Base-by-base conservation (phyloP, 2,329 filamentous ascomycete species). In the Botrytis medusae region DNA sequence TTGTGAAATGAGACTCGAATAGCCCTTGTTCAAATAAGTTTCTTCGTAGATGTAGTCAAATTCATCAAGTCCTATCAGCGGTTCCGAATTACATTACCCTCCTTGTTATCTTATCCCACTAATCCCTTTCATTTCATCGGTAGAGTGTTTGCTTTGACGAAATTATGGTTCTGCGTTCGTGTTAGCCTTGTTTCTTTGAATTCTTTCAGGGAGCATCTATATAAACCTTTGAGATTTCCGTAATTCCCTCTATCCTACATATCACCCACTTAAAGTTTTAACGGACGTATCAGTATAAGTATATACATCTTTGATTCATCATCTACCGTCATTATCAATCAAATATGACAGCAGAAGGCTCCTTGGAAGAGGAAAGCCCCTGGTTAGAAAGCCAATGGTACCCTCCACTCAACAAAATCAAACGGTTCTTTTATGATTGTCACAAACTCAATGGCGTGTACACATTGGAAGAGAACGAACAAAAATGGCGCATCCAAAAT, bases 361-460 rank as follows among this genome's bases (percentile, higher is more conserved):
- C 51, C 6, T 18, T 18, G 51, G n/a, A 18, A 18, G 25, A 57
- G 1, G 51, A 29, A 32, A 18, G 14, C 14, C 60, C 60, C 22
- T 62, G 25, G 60, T 62, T 40, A n/a, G 60, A 62, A n/a, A 62
- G 60, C 34, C 60, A 62, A 62, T 62, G 60, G 60, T 42, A n/a
- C 4, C 60, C 60, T 40, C 6, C 22, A 9, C 12, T 40, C 34
- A 2, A 62, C 14, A 40, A 42, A 25, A 40, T 62, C 37, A 9
- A 1, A 0, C 12, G 34, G 6, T 29, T 3, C 14, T 57, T 0
- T 0, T 57, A 4, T 16, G 10, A 40, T n/a, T 62, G 60, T 37
- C 0, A n/a, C 37, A 12, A 40, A 62, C 6, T 9, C 7, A 1
- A 25, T 2, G 0, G 0, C 12, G 2, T 4, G 25, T 46, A 46